These are phyloP conservation scores for Diversispora eburnea DNA, from an alignment of 192 early-diverging fungal species.

Conservation along the genomic window DNA sequence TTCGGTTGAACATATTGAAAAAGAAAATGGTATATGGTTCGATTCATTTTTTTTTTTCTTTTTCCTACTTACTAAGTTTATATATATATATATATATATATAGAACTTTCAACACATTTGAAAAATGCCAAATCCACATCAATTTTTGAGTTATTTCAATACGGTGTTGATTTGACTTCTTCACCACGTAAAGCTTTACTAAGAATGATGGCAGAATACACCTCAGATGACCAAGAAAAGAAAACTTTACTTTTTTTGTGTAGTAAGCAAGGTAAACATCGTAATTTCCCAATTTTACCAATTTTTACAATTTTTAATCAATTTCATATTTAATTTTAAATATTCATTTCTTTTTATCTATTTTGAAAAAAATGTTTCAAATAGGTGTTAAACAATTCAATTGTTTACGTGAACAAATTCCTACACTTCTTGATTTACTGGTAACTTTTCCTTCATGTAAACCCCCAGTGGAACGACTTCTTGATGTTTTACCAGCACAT, in stretches of 20 bases:
- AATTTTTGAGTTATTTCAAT: conserved; percentile 63
- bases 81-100: neutral
- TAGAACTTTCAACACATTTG: conserved; percentile 54
- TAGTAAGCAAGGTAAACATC: conserved; percentile 62
- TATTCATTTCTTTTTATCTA: no score
- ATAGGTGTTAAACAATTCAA: conserved; percentile 62
- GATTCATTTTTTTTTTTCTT: neutral
- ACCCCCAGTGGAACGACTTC: conserved; percentile 64
- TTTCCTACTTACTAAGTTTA: neutral
- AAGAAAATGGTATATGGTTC: conserved; percentile 14
- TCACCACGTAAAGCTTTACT: conserved; percentile 77
- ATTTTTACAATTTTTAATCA: neutral
- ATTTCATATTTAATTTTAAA: neutral
- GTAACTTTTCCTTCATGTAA: conserved; percentile 71
- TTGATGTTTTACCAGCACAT: conserved; percentile 76
- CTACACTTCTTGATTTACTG: conserved; percentile 80
- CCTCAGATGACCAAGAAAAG: conserved; percentile 65
- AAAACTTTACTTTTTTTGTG: conserved; percentile 74
- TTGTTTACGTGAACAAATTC: conserved; percentile 59
- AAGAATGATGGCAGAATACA: conserved; percentile 78
- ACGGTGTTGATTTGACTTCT: conserved; percentile 71
- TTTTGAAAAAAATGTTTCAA: neutral
- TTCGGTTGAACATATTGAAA: neutral
- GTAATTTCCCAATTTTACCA: neutral
- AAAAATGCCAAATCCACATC: conserved; percentile 44